These are phyloP conservation scores for Debaryomyces subglobosus DNA, from an alignment of 1,139 yeast species.

Conservation along the genomic window DNA sequence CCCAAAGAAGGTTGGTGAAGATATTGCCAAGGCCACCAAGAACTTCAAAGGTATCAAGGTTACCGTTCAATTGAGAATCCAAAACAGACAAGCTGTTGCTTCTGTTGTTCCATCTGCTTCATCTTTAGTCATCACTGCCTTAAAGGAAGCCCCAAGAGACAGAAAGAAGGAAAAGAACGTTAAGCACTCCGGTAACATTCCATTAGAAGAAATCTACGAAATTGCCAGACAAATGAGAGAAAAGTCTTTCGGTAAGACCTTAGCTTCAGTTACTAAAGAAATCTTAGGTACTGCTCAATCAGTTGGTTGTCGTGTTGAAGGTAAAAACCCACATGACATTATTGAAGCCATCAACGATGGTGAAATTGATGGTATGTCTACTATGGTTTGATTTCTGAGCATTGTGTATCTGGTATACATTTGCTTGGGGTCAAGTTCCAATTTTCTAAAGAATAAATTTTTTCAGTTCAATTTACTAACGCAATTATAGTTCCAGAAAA, in stretches of 20 bases:
- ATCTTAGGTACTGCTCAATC: slow-evolving; percentile 99
- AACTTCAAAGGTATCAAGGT: slow-evolving; percentile 99
- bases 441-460: background rate
- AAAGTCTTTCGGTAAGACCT: slow-evolving; percentile 97
- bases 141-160: slow-evolving; percentile 99
- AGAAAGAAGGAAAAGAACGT: slow-evolving; percentile 99
- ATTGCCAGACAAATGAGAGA: slow-evolving; percentile 98
- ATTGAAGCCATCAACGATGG: slow-evolving; percentile 98
- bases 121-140: slow-evolving; percentile 97
- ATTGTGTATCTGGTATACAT: slow-evolving; percentile 6
- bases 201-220: slow-evolving; percentile 94
- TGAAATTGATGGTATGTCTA: slow-evolving; percentile 67
- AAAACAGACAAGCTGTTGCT: slow-evolving; percentile 99
- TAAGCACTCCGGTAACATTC: slow-evolving; percentile 99
- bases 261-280: slow-evolving; percentile 97
- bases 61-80: slow-evolving; percentile 97
- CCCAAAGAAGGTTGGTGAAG: slow-evolving; percentile 99
- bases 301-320: slow-evolving; percentile 98
- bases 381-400: background rate
- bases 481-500: slow-evolving; percentile 66
- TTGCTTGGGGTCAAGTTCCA: background rate
- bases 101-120: slow-evolving; percentile 99
- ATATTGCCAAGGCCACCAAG: slow-evolving; percentile 99
- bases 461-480: slow-evolving; percentile 13
- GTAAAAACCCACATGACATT: slow-evolving; percentile 99